Evolutionary conservation across 345 rosid genomes (phyloP), one percentile per base, ranked within the genome.

Genomic region (Eucalyptus curtisii): DNA sequence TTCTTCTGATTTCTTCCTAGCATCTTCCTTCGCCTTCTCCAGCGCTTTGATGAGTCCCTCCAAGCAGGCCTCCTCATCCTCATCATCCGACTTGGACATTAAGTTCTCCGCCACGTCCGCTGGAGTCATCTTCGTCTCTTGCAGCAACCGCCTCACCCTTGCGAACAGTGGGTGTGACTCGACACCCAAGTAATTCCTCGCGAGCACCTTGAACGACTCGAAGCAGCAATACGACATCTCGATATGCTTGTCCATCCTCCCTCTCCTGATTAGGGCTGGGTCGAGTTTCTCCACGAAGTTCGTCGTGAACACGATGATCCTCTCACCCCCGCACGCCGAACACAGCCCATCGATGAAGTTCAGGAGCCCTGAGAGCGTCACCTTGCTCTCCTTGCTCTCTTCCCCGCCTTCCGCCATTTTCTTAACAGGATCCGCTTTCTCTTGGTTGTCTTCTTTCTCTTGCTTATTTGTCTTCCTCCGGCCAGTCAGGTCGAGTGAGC

Each of bases 61-160:
- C 61, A 93, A 86, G 64, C 89, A 86, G 10, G 47, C 47, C 49
- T 91, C 91, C 13, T 8, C 88, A 10, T 89, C 87, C 31, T 55
- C 88, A 2, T 42, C 14, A 13, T 50, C 33, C 5, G 82, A 87
- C 48, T 92, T 93, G 2, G 90, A 93, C 92, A 92, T 91, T 86
- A 93, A 80, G 53, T 92, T 81, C 90, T 93, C 94, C 7, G 94
- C 92, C 85, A 91, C 93, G 88, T 93, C 92, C 10, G 93, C 92
- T n/a, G 92, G 92, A 13, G 93, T 90, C 89, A 93, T 87, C 3
- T 92, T 76, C 5, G 84, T 85, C 42, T 88, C 92, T 64, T 48
- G 47, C 68, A 93, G 55, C 86, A 93, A 84, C 37, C 17, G 68
- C 27, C 50, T 31, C 61, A 92, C 87, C 13, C 25, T 86, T 27